Percentiles rank a stretch among this genome's conserved stretches.
phyloP scores from a whole-genome alignment of 306 rosid genomes.

The Luffa acutangula region DNA sequence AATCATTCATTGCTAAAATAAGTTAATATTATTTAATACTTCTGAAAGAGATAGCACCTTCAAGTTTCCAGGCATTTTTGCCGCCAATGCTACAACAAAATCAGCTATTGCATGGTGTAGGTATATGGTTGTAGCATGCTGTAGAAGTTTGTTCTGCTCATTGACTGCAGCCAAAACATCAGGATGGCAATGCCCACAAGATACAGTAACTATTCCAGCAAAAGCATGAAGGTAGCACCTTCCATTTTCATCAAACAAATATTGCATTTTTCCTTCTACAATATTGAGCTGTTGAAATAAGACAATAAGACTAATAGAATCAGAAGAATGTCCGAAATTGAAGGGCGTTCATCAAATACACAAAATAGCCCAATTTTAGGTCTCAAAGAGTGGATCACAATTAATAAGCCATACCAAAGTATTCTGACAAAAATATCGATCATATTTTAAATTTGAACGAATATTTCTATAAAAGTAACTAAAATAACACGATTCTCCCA shows the following conservation, averaged over 20 bases:
- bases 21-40: not conserved
- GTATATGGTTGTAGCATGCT: slow-evolving; percentile 78
- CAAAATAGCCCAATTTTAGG: not conserved
- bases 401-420: not conserved
- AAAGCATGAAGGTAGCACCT: slow-evolving; percentile 89
- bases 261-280: slow-evolving; percentile 96
- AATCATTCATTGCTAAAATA: too few species aligned
- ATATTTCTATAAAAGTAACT: too few species aligned
- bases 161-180: slow-evolving; percentile 46
- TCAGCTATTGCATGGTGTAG: slow-evolving; percentile 65
- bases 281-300: slow-evolving; percentile 52
- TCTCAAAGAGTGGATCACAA: not conserved
- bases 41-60: slow-evolving; percentile 28
- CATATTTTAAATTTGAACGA: too few species aligned
- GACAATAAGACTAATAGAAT: not conserved
- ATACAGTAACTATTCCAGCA: slow-evolving; percentile 96
- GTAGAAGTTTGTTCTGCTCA: slow-evolving; percentile 78
- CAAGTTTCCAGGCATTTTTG: slow-evolving; percentile 79
- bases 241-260: slow-evolving; percentile 75
- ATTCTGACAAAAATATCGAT: not conserved
- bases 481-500: too few species aligned
- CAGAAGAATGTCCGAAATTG: not conserved
- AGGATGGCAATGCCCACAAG: slow-evolving; percentile 94
- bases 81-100: slow-evolving; percentile 66
- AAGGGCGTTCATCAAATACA: not conserved